These are phyloP conservation scores for Colletotrichum tanaceti DNA, from an alignment of 2,329 filamentous ascomycete species.

Conservation along the genomic window DNA sequence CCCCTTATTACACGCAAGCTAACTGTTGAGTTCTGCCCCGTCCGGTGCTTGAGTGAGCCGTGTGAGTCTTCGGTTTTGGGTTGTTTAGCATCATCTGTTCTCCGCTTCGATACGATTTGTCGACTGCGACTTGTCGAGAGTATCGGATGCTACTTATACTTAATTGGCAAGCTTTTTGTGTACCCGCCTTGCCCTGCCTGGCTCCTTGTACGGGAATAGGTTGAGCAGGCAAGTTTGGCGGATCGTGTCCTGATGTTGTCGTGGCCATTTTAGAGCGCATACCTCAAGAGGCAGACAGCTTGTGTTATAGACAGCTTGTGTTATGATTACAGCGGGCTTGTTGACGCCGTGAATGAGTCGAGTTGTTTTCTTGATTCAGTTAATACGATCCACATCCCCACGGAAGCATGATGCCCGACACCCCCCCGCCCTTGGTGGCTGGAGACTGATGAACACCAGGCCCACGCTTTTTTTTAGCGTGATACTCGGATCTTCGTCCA, in stretches of 20 bases:
- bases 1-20: constrained; percentile 9
- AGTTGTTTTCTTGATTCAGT: neutral
- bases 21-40: neutral
- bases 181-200: no score
- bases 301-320: no score
- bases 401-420: neutral
- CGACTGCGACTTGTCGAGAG: neutral
- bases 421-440: neutral
- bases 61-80: no score
- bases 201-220: neutral
- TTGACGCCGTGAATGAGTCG: neutral
- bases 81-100: neutral
- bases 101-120: neutral
- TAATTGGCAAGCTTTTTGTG: no score
- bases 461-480: neutral
- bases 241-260: neutral
- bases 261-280: neutral
- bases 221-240: neutral
- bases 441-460: neutral
- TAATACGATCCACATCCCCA: neutral
- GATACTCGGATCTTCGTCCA: neutral
- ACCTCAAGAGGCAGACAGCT: neutral
- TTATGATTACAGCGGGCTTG: neutral
- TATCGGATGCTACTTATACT: neutral
- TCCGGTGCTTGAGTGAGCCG: constrained; percentile 14